Base-by-base conservation (phyloP, 1,139 yeast species). In the Kluyveromyces marxianus region DNA sequence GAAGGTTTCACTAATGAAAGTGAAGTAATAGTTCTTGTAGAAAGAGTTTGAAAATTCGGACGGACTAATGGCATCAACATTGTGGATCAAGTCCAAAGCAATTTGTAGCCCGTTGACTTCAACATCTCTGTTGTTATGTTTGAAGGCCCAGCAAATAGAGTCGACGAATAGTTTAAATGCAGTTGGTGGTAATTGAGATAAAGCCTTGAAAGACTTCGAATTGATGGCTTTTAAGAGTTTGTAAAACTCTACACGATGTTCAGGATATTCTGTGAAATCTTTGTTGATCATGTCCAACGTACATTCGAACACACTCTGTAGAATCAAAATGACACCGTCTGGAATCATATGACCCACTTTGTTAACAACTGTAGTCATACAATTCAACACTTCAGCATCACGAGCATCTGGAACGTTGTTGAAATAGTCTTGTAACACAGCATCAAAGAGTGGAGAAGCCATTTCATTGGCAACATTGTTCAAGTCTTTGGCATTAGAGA, bases 61-160 rank as follows among this genome's bases (percentile, higher is more conserved):
- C 49, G 81, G 81, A 6, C 88, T 87, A 53, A 86, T 71, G 49
- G 77, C 79, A 53, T 90, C 95, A 53, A 86, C 90, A 64, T 92
- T 92, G 56, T 79, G 79, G 52, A 90, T 75, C 54, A 92, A 74
- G 60, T 90, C 97, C 50, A 83, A 72, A 36, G 94, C 86, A 53
- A 90, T 75, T 37, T 82, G 77, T 57, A 92, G 76, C 35, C 97
- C 97, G 46, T 83, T 83, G 51, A 85, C 90, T 67, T 92, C 97
- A 46, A 92, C 97, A 50, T 89, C 97, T 66, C 97, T 79, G 67
- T 90, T 88, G 59, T 90, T 94, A 66, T 92, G 98, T 68, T 92
- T 92, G 66, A 94, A 87, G 0, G 97, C 97, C 98, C 98, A 92
- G 60, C 94, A 74, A 42, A 96, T 90, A 1, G 97, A 95, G 67